Percentiles rank a stretch among this genome's conserved stretches.
These are phyloP conservation scores for Colletotrichum trifolii DNA, from an alignment of 2,329 filamentous ascomycete genomes.

Conservation along the genomic window DNA sequence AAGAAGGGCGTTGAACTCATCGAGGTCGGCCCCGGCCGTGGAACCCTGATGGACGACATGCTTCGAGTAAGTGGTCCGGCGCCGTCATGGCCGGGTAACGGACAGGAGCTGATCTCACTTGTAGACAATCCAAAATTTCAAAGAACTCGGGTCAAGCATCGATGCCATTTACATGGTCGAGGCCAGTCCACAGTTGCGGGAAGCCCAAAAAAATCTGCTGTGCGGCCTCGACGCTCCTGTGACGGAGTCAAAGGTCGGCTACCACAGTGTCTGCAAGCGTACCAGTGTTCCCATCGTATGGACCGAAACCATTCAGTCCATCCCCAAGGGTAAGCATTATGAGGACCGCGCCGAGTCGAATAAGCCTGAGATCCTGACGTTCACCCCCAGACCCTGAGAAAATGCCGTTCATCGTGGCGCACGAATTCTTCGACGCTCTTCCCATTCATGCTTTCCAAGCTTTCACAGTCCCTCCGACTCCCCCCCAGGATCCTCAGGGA, in stretches of 20 bases:
- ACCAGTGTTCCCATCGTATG: conserved; percentile 81
- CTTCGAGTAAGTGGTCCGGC: conserved; percentile 71
- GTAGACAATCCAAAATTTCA: conserved; percentile 89
- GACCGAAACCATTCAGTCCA: conserved; percentile 88
- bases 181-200: conserved; percentile 83
- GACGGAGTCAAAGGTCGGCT: conserved; percentile 78
- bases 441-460: conserved; percentile 96
- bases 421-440: conserved; percentile 98
- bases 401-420: conserved; percentile 92
- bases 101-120: conserved; percentile 1
- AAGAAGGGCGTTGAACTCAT: conserved; percentile 84
- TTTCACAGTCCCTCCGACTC: conserved; percentile 55
- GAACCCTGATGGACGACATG: conserved; percentile 97
- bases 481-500: conserved; percentile 16
- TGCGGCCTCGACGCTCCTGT: conserved; percentile 77
- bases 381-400: conserved; percentile 66
- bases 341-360: conserved; percentile 4
- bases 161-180: conserved; percentile 95
- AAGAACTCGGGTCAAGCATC: conserved; percentile 78
- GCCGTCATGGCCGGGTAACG: background rate
- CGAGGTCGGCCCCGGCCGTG: conserved; percentile 92
- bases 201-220: conserved; percentile 82
- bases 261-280: conserved; percentile 81
- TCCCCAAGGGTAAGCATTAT: conserved; percentile 71
- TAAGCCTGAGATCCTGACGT: conserved; percentile 6